A percentile compares a stretch with the other conserved stretches of the same genome.
phyloP scores from a whole-genome alignment of 768 basidiomycete genomes.

The Fomitopsis serialis region DNA sequence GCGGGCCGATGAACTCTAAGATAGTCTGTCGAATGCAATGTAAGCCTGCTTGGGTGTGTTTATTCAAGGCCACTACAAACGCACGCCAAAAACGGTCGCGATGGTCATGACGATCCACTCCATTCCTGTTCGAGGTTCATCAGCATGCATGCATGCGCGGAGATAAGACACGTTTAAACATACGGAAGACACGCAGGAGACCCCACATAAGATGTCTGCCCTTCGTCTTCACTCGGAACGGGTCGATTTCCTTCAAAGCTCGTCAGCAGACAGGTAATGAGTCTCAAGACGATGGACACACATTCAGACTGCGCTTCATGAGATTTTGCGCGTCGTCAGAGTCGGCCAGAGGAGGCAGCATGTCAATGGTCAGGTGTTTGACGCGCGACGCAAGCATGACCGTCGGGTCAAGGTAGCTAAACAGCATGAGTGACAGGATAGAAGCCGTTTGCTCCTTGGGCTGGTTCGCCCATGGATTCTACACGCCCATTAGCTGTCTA shows the following conservation, averaged over 20 bases:
- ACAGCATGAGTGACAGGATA: conserved; percentile 33
- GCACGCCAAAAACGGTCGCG: background rate
- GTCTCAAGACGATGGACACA: conserved; percentile 11
- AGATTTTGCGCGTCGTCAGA: conserved; percentile 24
- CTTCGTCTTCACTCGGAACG: conserved; percentile 24
- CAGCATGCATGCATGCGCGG: background rate
- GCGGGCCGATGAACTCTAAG: background rate
- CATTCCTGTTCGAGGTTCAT: background rate
- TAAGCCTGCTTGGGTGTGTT: background rate
- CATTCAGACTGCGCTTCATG: conserved; percentile 19
- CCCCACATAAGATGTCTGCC: conserved; percentile 29
- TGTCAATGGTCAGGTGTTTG: conserved; percentile 26
- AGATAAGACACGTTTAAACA: background rate
- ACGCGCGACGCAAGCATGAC: conserved; percentile 25
- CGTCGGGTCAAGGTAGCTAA: conserved; percentile 34
- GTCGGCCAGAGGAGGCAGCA: conserved; percentile 31
- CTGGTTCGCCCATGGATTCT: conserved; percentile 16
- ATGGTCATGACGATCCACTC: background rate
- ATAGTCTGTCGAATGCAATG: too few species aligned
- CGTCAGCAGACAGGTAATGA: background rate
- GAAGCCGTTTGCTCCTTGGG: conserved; percentile 43
- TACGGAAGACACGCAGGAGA: conserved; percentile 24
- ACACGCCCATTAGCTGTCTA: too few species aligned
- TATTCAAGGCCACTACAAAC: background rate
- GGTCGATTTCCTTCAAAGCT: conserved; percentile 27